Percentiles rank a stretch among this genome's conserved stretches.
Conservation (phyloP, 192 early-diverging fungal genomes). For the Mortierella hygrophila region DNA sequence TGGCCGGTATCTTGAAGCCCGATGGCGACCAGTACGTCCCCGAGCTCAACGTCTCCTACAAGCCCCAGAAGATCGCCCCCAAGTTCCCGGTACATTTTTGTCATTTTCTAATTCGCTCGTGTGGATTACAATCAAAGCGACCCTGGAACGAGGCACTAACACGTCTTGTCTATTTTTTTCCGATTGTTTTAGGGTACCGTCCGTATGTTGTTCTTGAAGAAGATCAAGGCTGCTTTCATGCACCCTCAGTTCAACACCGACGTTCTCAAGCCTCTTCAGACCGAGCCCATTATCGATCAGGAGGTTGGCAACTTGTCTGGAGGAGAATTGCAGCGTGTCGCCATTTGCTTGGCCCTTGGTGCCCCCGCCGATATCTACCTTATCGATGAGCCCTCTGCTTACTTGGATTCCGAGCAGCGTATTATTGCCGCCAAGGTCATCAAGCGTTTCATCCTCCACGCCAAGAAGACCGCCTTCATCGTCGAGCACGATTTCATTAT, state of each 20-base stretch:
- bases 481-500: conserved; percentile 99
- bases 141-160: background rate
- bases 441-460: conserved; percentile 96
- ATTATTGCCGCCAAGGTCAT: conserved; percentile 99
- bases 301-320: conserved; percentile 89
- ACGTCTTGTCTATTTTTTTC: background rate
- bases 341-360: conserved; percentile 91
- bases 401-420: conserved; percentile 99
- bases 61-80: conserved; percentile 98
- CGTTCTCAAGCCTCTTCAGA: conserved; percentile 93
- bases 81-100: conserved; percentile 73
- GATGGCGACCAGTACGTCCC: conserved; percentile 86
- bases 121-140: background rate
- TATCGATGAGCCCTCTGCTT: conserved; percentile 98
- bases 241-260: conserved; percentile 97
- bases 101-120: background rate
- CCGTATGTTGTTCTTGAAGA: conserved; percentile 90
- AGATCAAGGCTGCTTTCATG: conserved; percentile 87
- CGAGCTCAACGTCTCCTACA: conserved; percentile 91
- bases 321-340: conserved; percentile 99
- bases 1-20: conserved; percentile 85
- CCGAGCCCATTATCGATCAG: conserved; percentile 95
- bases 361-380: conserved; percentile 95
- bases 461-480: conserved; percentile 97
- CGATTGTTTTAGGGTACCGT: conserved; percentile 77